These are phyloP conservation scores for Papiliotrema terrestris DNA, from an alignment of 1,284 basidiomycete genomes.

Conservation along the genomic window DNA sequence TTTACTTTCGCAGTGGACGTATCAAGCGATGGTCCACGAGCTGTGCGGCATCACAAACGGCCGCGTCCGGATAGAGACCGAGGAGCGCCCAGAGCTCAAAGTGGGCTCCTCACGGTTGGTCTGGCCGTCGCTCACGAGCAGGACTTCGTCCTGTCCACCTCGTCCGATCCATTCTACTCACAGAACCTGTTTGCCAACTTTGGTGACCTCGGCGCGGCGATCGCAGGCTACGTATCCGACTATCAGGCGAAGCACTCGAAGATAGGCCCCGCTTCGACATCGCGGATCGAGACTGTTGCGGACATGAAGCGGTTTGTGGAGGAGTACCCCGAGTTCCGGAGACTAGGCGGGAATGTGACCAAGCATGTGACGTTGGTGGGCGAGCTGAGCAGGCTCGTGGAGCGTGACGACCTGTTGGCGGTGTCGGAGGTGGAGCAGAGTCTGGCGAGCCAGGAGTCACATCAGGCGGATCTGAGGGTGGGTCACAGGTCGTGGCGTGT, in stretches of 20 bases:
- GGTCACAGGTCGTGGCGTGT: constrained; percentile 17
- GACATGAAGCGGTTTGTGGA: constrained; percentile 99
- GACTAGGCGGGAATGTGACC: constrained; percentile 94
- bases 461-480: constrained; percentile 75
- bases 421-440: constrained; percentile 96
- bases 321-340: constrained; percentile 96
- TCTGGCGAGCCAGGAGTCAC: constrained; percentile 83
- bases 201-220: constrained; percentile 88
- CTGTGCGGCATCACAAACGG: constrained; percentile 91
- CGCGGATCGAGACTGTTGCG: constrained; percentile 87
- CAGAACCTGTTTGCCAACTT: constrained; percentile 90
- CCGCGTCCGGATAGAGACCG: constrained; percentile 81
- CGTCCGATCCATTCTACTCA: constrained; percentile 93
- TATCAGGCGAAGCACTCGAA: constrained; percentile 75
- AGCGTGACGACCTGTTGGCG: constrained; percentile 77
- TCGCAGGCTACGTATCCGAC: constrained; percentile 90
- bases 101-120: constrained; percentile 51
- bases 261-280: constrained; percentile 58
- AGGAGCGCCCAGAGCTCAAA: constrained; percentile 78
- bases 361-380: constrained; percentile 97
- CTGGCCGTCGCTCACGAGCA: constrained; percentile 41
- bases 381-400: constrained; percentile 87
- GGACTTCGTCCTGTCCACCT: constrained; percentile 91
- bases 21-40: constrained; percentile 99
- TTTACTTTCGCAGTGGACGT: constrained; percentile 97